phyloP scores from a whole-genome alignment of 163 green algal genomes.

The Coccomyxa subellipsoidea region DNA sequence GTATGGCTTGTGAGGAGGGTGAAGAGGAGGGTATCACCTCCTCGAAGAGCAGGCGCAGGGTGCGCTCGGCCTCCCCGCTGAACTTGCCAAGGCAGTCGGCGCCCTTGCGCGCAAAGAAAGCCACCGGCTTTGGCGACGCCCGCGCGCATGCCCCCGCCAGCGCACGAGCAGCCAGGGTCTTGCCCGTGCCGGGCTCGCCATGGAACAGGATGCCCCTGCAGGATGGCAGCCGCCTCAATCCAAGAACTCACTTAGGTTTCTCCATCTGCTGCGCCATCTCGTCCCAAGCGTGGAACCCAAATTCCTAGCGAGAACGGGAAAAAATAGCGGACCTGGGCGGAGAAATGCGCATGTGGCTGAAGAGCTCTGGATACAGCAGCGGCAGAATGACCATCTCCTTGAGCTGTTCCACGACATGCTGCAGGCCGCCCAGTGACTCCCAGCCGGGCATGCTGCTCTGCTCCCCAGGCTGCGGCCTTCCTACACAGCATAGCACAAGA shows the following conservation, averaged over 20 bases:
- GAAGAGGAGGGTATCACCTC: slow-evolving; percentile 37
- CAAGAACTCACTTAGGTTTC: no score
- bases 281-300: no score
- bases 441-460: neutral
- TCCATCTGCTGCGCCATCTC: no score
- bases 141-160: slow-evolving; percentile 48
- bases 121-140: slow-evolving; percentile 40
- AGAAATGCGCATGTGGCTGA: slow-evolving; percentile 44
- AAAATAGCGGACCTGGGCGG: slow-evolving; percentile 44
- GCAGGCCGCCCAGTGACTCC: slow-evolving; percentile 43
- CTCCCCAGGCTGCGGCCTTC: neutral
- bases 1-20: neutral
- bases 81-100: slow-evolving; percentile 74
- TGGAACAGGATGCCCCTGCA: slow-evolving; percentile 64
- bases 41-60: slow-evolving; percentile 70
- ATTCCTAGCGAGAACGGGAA: no score
- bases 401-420: slow-evolving; percentile 50
- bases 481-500: neutral
- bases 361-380: slow-evolving; percentile 57
- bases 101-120: slow-evolving; percentile 62
- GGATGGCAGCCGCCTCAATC: neutral
- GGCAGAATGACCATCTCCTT: slow-evolving; percentile 71
- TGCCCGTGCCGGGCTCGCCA: slow-evolving; percentile 58
- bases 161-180: slow-evolving; percentile 56
- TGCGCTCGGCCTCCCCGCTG: slow-evolving; percentile 65